Base-by-base conservation (phyloP, 129 eudicot genomes). In the Ambrosia artemisiifolia region DNA sequence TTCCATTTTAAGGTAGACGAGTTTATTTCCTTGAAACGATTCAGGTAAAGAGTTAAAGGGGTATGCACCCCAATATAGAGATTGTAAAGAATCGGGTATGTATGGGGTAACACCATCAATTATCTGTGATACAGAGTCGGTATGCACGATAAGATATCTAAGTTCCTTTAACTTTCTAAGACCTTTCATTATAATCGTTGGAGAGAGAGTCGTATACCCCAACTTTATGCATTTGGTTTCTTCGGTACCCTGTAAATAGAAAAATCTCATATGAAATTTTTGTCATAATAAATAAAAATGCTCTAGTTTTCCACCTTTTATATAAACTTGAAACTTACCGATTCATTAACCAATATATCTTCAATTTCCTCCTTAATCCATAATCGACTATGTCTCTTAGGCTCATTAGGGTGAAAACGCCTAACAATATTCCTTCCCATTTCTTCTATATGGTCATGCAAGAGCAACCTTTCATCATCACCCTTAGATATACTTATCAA, bases 371-470 rank as follows among this genome's bases (percentile, higher is more conserved):
- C 14, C 0, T 14, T 14, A 14, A 30, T 48, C 73, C 73, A 68
- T 7, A 68, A 44, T 0, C 44, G 61, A 30, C 46, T 68, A 16
- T 47, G 73, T 14, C 10, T 48, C 10, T 3, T 2, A 68, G 73
- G 73, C 44, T 68, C 73, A 7, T 54, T 3, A 10, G 30, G 32
- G 44, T 48, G 73, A 30, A 16, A 8, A 13, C 61, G 61, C 9
- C 65, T 6, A 10, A 30, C 35, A 1, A 68, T 68, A 17, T 48
- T 7, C 46, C 10, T n/a, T 1, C 73, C 73, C 73, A 68, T 32
- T n/a, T 68, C 73, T 48, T 68, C 61, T 30, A 68, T 7, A 3
- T 32, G 46, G 73, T 68, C 73, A 68, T 68, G 73, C 61, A 68
- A 14, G 46, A 40, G 2, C 43, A 38, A 6, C 43, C 6, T 36